Percentiles rank a stretch among this genome's conserved stretches.
Evolutionary conservation across 192 early-diverging fungal genomes (phyloP).

Genomic region (Coemansia sp.): DNA sequence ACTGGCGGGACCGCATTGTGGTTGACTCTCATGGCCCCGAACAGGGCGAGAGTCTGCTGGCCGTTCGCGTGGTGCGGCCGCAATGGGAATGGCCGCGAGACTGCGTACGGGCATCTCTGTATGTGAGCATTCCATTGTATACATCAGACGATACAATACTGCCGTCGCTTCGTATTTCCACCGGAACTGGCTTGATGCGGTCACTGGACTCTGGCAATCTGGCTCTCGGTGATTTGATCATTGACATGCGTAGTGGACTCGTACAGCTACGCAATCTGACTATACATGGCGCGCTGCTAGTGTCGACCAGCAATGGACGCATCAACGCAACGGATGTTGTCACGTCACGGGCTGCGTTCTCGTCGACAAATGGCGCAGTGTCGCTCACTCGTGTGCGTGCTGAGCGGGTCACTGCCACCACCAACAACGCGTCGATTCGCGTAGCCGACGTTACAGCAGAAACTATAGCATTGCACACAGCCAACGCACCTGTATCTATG

Average conservation of each 20-base stretch:
- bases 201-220: constrained; percentile 17
- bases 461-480: constrained; percentile 6
- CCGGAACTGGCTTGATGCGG: constrained; percentile 11
- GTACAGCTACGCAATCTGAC: constrained; percentile 18
- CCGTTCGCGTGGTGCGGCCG: constrained; percentile 9
- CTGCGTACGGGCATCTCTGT: constrained; percentile 28
- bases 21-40: not conserved
- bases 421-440: constrained; percentile 9
- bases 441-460: not conserved
- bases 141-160: too few relatives aligned
- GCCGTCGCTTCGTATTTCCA: constrained; percentile 4
- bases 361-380: constrained; percentile 13
- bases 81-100: constrained; percentile 31
- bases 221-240: not conserved
- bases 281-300: constrained; percentile 2
- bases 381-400: not conserved
- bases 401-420: not conserved
- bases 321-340: constrained; percentile 14
- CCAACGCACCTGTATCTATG: constrained; percentile 14
- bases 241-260: constrained; percentile 13
- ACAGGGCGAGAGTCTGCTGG: not conserved
- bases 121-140: constrained; percentile 9
- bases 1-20: constrained; percentile 9
- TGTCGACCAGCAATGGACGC: constrained; percentile 17
- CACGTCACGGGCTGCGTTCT: not conserved